phyloP scores from a whole-genome alignment of 306 rosid genomes.

The Spatholobus suberectus region DNA sequence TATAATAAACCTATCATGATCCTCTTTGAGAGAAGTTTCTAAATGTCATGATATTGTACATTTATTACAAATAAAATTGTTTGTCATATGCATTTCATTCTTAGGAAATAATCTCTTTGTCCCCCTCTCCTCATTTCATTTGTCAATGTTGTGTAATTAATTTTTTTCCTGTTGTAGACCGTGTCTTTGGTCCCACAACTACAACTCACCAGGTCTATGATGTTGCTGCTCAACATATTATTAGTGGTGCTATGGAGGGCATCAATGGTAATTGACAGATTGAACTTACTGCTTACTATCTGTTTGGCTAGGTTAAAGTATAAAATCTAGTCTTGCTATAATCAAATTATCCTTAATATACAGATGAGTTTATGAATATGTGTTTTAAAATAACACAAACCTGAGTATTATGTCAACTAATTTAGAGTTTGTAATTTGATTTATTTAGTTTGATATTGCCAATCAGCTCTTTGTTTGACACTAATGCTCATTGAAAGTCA shows the following conservation, averaged over 20 bases:
- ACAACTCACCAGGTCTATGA: conserved; percentile 19
- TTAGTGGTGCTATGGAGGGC: conserved; percentile 23
- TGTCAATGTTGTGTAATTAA: not conserved
- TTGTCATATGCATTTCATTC: not conserved
- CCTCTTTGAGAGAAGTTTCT: not conserved
- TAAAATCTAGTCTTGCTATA: not conserved
- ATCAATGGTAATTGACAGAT: conserved; percentile 12
- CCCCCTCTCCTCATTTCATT: not conserved
- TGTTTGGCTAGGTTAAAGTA: not conserved
- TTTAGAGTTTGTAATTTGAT: conserved; percentile 15
- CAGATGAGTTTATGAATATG: not conserved
- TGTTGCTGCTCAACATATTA: conserved; percentile 28
- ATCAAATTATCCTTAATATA: conserved; percentile 16
- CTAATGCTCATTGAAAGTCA: conserved; percentile 2
- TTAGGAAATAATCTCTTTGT: not conserved
- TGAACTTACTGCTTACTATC: not conserved
- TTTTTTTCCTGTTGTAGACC: not conserved
- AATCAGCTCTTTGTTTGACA: conserved; percentile 1
- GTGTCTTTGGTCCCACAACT: conserved; percentile 25
- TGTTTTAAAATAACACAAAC: conserved; percentile 24
- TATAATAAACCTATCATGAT: not conserved
- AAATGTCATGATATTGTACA: not conserved
- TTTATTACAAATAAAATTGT: not conserved
- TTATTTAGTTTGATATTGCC: conserved; percentile 24
- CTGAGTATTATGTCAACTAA: conserved; percentile 20